These are phyloP conservation scores for Prunus persica DNA, from an alignment of 306 rosid genomes.

Conservation along the genomic window Prunus_persica_NCBIv2 NC_034011.1:22641001-22641500, in stretches of 20 bases:
- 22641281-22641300: not conserved
- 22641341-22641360: slow-evolving; percentile 13
- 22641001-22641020: too few relatives aligned
- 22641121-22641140: not conserved
- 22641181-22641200: not conserved
- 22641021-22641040: not conserved
- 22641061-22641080: not conserved
- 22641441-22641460: not conserved
- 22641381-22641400: slow-evolving; percentile 16
- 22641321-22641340: not conserved
- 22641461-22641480: not conserved
- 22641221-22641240: slow-evolving; percentile 13
- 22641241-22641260: not conserved
- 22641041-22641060: too few relatives aligned
- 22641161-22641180: not conserved
- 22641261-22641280: not conserved
- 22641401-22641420: slow-evolving; percentile 3
- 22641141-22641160: not conserved
- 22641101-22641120: not conserved
- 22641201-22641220: not conserved
- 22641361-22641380: slow-evolving; percentile 3
- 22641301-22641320: not conserved
- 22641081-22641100: not conserved
- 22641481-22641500: not conserved
- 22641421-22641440: slow-evolving; percentile 20